A percentile compares a stretch with the other conserved stretches of the same genome.
Evolutionary conservation across 305 asterid genomes (phyloP).

Genomic region (Petunia hybrid): DNA sequence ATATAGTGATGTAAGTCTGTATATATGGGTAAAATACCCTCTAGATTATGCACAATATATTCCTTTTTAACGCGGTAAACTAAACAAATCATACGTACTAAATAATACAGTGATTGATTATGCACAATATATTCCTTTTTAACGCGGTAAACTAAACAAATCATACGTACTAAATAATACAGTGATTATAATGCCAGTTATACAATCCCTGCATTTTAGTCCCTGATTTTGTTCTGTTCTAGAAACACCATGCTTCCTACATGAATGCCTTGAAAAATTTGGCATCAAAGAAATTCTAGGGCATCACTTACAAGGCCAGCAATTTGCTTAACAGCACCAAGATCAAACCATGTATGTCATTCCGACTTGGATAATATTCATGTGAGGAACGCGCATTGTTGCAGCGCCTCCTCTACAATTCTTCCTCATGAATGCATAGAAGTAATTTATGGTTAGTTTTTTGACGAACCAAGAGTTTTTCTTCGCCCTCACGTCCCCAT

Average conservation of each 20-base stretch:
- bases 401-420: conserved; percentile 98
- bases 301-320: not conserved
- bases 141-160: too few relatives aligned
- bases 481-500: conserved; percentile 85
- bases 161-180: too few relatives aligned
- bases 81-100: too few relatives aligned
- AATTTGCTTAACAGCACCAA: not conserved
- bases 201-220: too few relatives aligned
- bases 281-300: conserved; percentile 1
- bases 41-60: too few relatives aligned
- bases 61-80: too few relatives aligned
- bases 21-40: too few relatives aligned
- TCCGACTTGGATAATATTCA: conserved; percentile 77
- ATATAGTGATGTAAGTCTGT: too few relatives aligned
- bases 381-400: conserved; percentile 89
- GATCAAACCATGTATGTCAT: conserved; percentile 89
- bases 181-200: too few relatives aligned
- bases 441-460: conserved; percentile 81
- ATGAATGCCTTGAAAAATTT: not conserved
- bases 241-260: not conserved
- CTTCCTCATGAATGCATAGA: conserved; percentile 85
- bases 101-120: too few relatives aligned
- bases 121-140: too few relatives aligned
- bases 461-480: conserved; percentile 78
- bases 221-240: not conserved